A percentile compares a stretch with the other conserved stretches of the same genome.
Conservation (phyloP, 129 eudicot genomes). For the Artemisia argyi region DNA sequence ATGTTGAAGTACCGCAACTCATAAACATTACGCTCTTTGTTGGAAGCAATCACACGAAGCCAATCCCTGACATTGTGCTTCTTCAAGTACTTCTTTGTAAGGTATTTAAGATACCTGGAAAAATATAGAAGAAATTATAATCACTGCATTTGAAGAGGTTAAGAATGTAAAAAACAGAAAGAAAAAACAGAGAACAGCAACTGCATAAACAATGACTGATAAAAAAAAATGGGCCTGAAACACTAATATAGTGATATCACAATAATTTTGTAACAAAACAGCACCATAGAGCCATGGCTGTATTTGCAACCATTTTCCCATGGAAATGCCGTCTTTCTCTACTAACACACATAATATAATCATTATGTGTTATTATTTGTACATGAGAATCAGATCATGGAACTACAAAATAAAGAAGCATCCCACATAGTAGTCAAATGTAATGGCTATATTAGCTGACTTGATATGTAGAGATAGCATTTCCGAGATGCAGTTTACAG, state of each 20-base stretch:
- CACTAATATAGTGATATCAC: too few species aligned
- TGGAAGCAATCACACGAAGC: slow-evolving; percentile 39
- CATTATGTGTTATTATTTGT: too few species aligned
- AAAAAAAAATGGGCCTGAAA: too few species aligned
- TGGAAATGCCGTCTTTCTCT: background rate
- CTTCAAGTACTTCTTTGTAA: slow-evolving; percentile 40
- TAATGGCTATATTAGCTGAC: background rate
- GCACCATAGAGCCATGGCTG: too few species aligned
- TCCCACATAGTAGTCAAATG: background rate
- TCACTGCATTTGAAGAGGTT: background rate
- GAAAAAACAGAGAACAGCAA: background rate
- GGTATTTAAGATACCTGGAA: slow-evolving; percentile 32
- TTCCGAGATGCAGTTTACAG: background rate
- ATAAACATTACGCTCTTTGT: slow-evolving; percentile 35
- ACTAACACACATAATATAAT: background rate
- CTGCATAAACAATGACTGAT: background rate
- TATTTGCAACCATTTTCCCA: too few species aligned
- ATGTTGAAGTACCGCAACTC: slow-evolving; percentile 38
- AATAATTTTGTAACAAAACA: too few species aligned
- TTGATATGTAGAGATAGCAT: background rate
- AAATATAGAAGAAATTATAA: background rate
- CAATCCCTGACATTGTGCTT: slow-evolving; percentile 41
- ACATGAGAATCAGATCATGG: too few species aligned
- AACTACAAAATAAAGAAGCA: too few species aligned
- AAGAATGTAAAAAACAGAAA: background rate